phyloP scores from a whole-genome alignment of 306 rosid genomes.

The Adenanthera pavonina region DNA sequence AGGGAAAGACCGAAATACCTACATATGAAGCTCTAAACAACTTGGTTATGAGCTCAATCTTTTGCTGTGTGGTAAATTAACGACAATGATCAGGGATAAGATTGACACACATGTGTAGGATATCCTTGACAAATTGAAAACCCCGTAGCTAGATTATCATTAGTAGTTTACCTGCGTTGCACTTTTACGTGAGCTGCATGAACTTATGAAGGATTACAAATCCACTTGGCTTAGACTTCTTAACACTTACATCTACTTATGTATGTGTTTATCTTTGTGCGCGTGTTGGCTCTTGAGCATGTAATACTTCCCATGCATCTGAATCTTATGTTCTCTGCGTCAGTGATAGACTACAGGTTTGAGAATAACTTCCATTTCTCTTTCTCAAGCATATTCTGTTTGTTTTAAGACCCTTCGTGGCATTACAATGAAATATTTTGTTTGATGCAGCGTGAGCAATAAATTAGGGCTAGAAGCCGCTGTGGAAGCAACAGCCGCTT shows the following conservation, averaged over 20 bases:
- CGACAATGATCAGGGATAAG: not conserved
- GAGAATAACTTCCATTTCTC: not conserved
- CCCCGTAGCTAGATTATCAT: not conserved
- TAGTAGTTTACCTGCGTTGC: not conserved
- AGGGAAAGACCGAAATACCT: not conserved
- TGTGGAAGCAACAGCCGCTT: slow-evolving; percentile 78
- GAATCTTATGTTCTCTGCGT: not conserved
- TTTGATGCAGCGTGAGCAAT: slow-evolving; percentile 65
- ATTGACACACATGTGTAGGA: not conserved
- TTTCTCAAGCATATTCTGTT: not conserved
- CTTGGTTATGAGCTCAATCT: not conserved
- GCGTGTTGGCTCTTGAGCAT: not conserved
- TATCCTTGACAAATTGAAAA: not conserved
- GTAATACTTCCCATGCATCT: not conserved
- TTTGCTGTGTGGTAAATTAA: not conserved
- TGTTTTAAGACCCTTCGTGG: slow-evolving; percentile 18
- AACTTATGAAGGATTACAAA: not conserved
- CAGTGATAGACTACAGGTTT: not conserved
- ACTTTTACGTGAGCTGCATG: not conserved
- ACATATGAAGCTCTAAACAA: not conserved
- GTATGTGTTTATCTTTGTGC: not conserved
- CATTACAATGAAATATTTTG: not conserved
- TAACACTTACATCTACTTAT: not conserved
- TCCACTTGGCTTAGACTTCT: not conserved
- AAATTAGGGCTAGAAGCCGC: slow-evolving; percentile 81